A percentile compares a stretch with the other conserved stretches of the same genome.
These are phyloP conservation scores for Ogataea minuta DNA, from an alignment of 805 yeast genomes.

Conservation along the genomic window DNA sequence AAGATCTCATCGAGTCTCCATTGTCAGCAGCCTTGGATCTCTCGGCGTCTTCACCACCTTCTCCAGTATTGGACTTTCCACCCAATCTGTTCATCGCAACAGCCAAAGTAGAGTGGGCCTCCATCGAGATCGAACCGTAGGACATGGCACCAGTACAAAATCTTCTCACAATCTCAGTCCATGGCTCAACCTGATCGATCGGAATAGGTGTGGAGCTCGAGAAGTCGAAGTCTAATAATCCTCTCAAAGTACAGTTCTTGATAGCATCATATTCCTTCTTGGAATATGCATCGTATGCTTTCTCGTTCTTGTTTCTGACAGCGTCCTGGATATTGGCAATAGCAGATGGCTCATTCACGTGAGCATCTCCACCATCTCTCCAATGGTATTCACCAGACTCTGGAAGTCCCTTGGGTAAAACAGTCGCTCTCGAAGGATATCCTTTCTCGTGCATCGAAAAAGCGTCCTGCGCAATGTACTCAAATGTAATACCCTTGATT, in stretches of 20 bases:
- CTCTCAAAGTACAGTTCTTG: slow-evolving; percentile 89
- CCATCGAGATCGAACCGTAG: slow-evolving; percentile 97
- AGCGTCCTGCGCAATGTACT: slow-evolving; percentile 95
- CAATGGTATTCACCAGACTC: slow-evolving; percentile 98
- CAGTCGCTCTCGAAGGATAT: slow-evolving; percentile 71
- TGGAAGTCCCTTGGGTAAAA: slow-evolving; percentile 73
- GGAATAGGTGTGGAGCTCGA: slow-evolving; percentile 74
- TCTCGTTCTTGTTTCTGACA: slow-evolving; percentile 94
- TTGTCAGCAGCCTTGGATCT: slow-evolving; percentile 74
- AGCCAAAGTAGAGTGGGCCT: slow-evolving; percentile 95
- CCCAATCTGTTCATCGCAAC: slow-evolving; percentile 98
- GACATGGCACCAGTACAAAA: slow-evolving; percentile 99
- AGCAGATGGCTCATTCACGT: slow-evolving; percentile 91
- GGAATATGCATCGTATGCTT: slow-evolving; percentile 86
- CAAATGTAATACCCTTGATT: slow-evolving; percentile 93
- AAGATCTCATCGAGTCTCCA: slow-evolving; percentile 99
- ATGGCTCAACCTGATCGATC: slow-evolving; percentile 96
- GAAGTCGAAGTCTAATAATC: slow-evolving; percentile 87
- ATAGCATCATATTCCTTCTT: slow-evolving; percentile 90
- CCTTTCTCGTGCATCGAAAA: slow-evolving; percentile 92
- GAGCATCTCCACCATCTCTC: slow-evolving; percentile 98
- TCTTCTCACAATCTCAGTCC: slow-evolving; percentile 98
- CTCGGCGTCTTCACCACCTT: slow-evolving; percentile 98
- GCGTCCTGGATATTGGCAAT: slow-evolving; percentile 96
- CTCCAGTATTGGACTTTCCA: slow-evolving; percentile 98